These are phyloP conservation scores for Zygotorulaspora chibaensis DNA, from an alignment of 805 yeast genomes.

Conservation along the genomic window DNA sequence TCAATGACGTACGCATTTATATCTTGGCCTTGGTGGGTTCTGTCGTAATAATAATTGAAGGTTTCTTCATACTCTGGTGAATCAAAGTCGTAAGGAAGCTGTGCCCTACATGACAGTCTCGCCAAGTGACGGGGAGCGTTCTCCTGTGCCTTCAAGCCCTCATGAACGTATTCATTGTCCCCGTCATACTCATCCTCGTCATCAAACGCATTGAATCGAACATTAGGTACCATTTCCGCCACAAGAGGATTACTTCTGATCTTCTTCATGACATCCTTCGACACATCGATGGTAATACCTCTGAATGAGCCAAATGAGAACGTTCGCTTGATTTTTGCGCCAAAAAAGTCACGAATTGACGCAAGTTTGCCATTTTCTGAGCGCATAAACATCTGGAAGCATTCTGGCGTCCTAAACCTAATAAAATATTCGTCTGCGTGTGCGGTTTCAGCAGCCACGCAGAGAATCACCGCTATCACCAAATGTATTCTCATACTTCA, in stretches of 20 bases:
- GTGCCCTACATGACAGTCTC: constrained; percentile 50
- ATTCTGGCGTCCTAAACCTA: constrained; percentile 46
- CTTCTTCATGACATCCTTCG: constrained; percentile 43
- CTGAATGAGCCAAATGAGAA: constrained; percentile 67
- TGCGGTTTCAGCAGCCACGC: not conserved
- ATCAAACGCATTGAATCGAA: constrained; percentile 53
- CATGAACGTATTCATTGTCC: constrained; percentile 9
- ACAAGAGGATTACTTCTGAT: constrained; percentile 58
- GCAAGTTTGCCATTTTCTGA: constrained; percentile 38
- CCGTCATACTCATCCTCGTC: constrained; percentile 11
- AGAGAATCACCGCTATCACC: not conserved
- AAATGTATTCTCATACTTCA: not conserved
- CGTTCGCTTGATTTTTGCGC: constrained; percentile 43
- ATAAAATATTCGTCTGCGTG: constrained; percentile 41
- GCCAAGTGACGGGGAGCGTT: constrained; percentile 67
- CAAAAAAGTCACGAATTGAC: constrained; percentile 41
- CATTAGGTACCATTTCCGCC: constrained; percentile 65
- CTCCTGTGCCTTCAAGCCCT: constrained; percentile 29
- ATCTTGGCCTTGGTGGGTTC: constrained; percentile 46
- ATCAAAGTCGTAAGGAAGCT: constrained; percentile 30
- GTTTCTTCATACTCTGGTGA: constrained; percentile 21
- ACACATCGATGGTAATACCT: constrained; percentile 64
- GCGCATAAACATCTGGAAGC: constrained; percentile 45
- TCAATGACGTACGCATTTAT: constrained; percentile 78
- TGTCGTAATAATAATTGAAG: constrained; percentile 47